These are phyloP conservation scores for Aspergillus ochraceoroseus DNA, from an alignment of 2,329 filamentous ascomycete genomes.

Conservation along the genomic window DNA sequence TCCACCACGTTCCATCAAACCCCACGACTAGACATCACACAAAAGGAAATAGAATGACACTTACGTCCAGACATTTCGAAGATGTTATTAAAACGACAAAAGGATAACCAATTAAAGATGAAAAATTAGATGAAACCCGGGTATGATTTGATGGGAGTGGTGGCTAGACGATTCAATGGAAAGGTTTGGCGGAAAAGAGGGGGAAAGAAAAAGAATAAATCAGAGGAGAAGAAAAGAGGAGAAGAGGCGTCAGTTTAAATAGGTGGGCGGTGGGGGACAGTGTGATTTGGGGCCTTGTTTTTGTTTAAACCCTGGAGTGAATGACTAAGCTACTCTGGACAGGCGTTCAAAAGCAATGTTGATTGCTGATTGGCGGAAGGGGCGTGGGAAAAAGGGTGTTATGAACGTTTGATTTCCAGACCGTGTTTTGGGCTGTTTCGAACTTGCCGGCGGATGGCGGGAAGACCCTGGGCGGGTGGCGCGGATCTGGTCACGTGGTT, in stretches of 20 bases:
- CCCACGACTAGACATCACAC: neutral
- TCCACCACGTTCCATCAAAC: conserved; percentile 6
- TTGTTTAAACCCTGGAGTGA: conserved; percentile 8
- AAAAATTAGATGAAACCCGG: conserved; percentile 15
- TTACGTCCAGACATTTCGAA: conserved; percentile 42
- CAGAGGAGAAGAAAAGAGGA: conserved; percentile 8
- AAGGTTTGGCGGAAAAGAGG: conserved; percentile 17
- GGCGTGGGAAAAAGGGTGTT: conserved; percentile 34
- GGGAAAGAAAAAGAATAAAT: conserved; percentile 19
- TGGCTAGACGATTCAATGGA: conserved; percentile 7
- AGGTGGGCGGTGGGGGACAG: conserved; percentile 24
- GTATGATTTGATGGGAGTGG: conserved; percentile 22
- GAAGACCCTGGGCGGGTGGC: neutral
- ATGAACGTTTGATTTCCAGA: conserved; percentile 40
- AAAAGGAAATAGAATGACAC: conserved; percentile 20
- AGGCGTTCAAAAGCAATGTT: conserved; percentile 23
- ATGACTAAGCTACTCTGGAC: conserved; percentile 29
- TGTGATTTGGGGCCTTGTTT: conserved; percentile 16
- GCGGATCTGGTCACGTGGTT: conserved; percentile 5
- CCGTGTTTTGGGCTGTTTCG: conserved; percentile 22
- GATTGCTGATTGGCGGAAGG: conserved; percentile 34
- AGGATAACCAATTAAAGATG: conserved; percentile 3
- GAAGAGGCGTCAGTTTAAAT: conserved; percentile 29
- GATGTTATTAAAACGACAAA: conserved; percentile 10
- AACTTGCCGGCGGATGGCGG: conserved; percentile 6